Base-by-base conservation (phyloP, 345 rosid species). In the Eucalyptus marginata region DNA sequence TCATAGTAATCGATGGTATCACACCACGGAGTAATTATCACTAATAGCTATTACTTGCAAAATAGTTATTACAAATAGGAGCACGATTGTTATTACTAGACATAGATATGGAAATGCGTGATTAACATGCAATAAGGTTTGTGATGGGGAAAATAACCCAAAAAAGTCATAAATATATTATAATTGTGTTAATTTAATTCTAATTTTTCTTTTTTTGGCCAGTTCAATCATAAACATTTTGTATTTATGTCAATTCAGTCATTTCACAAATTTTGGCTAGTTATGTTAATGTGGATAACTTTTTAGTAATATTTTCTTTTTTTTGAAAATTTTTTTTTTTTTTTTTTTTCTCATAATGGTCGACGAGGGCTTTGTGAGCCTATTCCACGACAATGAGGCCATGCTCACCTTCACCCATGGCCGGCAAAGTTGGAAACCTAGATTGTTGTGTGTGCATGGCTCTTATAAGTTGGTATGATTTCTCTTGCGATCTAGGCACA, bases 301-400 rank as follows among this genome's bases (percentile, higher is more conserved):
- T 56, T 56, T 24, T 56, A 56, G 8, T 2, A 10, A 24, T 56
- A 56, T 9, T 56, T 56, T 10, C 24, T 56, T 56, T 56, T 56
- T 56, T 56, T 24, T 24, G 29, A 56, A 56, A 56, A 12, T 24
- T 40, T 56, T 24, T 24, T 54, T 36, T 36, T 36, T 56, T 51
- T 17, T 17, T 51, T 9, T 2, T 56, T 24, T 2, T 29, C 13
- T 24, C 13, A 1, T 25, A 10, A 56, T 56, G 13, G 62, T 22
- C 0, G 0, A 22, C 3, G 2, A 56, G 27, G 58, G 10, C 58
- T 20, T 52, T 2, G 0, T 52, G 10, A 52, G 58, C 58, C 58
- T 18, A 52, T 1, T 52, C 10, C 0, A 1, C 2, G 5, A 5
- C 58, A 52, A 24, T 56, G 5, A 56, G 62, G 29, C 62, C 29